phyloP scores from a whole-genome alignment of 192 early-diverging fungal species.

The Backusella circina region DNA sequence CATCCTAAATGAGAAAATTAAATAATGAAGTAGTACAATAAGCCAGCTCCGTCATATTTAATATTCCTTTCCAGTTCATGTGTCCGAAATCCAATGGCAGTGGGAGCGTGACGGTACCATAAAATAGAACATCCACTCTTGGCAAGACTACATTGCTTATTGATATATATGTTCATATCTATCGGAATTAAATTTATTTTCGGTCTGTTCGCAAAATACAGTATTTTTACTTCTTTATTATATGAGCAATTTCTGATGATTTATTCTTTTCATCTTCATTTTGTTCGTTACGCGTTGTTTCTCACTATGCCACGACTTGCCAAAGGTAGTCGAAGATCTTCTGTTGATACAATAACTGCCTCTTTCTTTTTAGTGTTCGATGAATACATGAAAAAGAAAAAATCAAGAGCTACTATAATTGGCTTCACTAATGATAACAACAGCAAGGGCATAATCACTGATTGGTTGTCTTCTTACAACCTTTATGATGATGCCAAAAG shows the following conservation, averaged over 20 bases:
- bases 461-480: too few relatives aligned
- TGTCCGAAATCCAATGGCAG: neutral
- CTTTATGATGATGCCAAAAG: too few relatives aligned
- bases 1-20: neutral
- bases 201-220: neutral
- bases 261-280: neutral
- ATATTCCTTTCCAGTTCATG: neutral
- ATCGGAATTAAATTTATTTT: constrained; percentile 1
- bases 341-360: too few relatives aligned
- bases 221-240: neutral
- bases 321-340: too few relatives aligned
- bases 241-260: too few relatives aligned
- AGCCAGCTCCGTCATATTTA: neutral
- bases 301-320: too few relatives aligned
- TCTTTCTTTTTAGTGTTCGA: too few relatives aligned
- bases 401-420: too few relatives aligned
- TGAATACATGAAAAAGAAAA: too few relatives aligned
- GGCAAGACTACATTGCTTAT: neutral
- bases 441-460: too few relatives aligned
- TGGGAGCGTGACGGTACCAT: neutral
- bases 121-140: neutral
- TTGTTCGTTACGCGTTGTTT: too few relatives aligned
- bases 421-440: too few relatives aligned
- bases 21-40: neutral
- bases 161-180: neutral